phyloP scores from a whole-genome alignment of 441 rosid species.

The Aleurites moluccanus region DNA sequence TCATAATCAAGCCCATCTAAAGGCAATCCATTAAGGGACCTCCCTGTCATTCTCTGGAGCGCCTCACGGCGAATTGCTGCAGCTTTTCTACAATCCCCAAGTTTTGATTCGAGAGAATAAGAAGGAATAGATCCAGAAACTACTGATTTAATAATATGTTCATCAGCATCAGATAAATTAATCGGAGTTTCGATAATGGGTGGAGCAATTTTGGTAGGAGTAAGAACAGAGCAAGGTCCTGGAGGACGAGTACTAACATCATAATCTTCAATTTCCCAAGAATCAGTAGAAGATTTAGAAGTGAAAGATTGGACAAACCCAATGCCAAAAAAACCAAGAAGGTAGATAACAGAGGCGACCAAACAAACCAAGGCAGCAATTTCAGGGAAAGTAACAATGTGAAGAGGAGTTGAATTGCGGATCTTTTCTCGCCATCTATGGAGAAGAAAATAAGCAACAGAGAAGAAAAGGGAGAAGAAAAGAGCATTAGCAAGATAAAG shows the following conservation, averaged over 20 bases:
- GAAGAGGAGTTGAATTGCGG: conserved; percentile 65
- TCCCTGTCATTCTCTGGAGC: conserved; percentile 61
- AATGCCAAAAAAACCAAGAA: conserved; percentile 71
- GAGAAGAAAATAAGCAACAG: conserved; percentile 64
- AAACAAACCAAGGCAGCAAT: conserved; percentile 55
- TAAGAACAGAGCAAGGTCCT: background rate
- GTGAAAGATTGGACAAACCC: conserved; percentile 63
- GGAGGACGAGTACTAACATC: background rate
- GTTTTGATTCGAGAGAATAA: conserved; percentile 55
- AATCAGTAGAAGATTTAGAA: conserved; percentile 50
- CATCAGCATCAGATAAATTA: conserved; percentile 48
- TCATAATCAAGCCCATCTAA: conserved; percentile 70
- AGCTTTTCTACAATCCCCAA: conserved; percentile 68
- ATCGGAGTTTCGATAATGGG: conserved; percentile 11
- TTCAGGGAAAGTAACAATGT: conserved; percentile 57
- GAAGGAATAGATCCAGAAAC: conserved; percentile 51
- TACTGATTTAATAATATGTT: conserved; percentile 55
- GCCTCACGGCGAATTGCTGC: conserved; percentile 66
- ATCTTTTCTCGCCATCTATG: conserved; percentile 78
- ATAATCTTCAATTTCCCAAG: conserved; percentile 44
- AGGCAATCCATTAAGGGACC: conserved; percentile 59
- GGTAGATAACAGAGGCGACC: conserved; percentile 62
- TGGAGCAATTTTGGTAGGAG: background rate
- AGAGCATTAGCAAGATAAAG: conserved; percentile 63
- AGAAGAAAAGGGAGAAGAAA: conserved; percentile 74